Evolutionary conservation across 2,329 filamentous ascomycete genomes (phyloP), one percentile per base, ranked within the genome.

Genomic region (Purpureocillium takamizusanense): DNA sequence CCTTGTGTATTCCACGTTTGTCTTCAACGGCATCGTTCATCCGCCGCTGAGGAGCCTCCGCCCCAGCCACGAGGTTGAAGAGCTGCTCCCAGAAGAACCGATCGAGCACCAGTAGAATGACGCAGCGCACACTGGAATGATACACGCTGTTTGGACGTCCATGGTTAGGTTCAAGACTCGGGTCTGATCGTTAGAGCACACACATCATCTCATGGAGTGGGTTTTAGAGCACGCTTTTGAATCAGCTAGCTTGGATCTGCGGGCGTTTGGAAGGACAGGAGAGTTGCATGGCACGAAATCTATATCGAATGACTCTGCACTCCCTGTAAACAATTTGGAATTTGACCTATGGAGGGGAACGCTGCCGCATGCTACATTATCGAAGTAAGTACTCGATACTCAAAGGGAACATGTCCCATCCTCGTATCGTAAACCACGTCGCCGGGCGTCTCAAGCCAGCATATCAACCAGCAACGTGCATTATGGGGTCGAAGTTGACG

Each of bases 1-100:
- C 47, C 74, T 98, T 28, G 92, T 98, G 12, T 98, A 95, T 57
- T 94, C 92, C 48, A 98, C 90, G 2, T 95, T 95, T 62, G 60
- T 97, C 31, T 97, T 97, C 70, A 97, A 97, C 61, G 88, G 94
- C 45, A 78, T 98, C 42, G 75, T 97, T n/a, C 70, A 78, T 42
- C 86, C 88, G 16, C 92, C 92, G 1, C 66, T 94, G 43, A 76
- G 78, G 57, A 76, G 74, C 37, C 82, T 89, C 27, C 70, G 70
- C 10, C 60, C 67, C 40, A 61, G 73, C 13, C 61, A 61, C 23
- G 70, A 72, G 46, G 66, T 80, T 15, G 72, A 78, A 44, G 76
- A 81, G 55, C 62, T 94, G 21, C 67, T 94, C 7, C 83, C 84
- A 0, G 87, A 94, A 58, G 85, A 89, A 43, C 86, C 86, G 1